Percentiles rank a stretch among this genome's conserved stretches.
Evolutionary conservation across 208 protist genomes (phyloP).

Genomic region (Leishmania lainsoni): DNA sequence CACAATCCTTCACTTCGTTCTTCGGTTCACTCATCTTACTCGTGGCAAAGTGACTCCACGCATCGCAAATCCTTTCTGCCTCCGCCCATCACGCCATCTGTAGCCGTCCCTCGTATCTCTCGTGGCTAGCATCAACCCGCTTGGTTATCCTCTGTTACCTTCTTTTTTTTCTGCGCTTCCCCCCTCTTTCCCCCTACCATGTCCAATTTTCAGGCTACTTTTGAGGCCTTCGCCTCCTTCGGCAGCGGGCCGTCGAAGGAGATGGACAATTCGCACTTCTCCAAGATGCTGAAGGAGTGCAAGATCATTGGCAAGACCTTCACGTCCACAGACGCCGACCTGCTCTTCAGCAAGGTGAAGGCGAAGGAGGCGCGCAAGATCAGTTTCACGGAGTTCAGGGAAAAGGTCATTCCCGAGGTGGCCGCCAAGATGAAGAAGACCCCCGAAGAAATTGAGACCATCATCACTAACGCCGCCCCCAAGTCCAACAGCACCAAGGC

Average conservation of each 20-base stretch:
- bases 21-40: background rate
- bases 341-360: slow-evolving; percentile 93
- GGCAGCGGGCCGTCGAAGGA: slow-evolving; percentile 81
- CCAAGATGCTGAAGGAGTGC: slow-evolving; percentile 92
- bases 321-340: slow-evolving; percentile 87
- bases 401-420: slow-evolving; percentile 81
- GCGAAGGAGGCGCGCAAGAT: slow-evolving; percentile 89
- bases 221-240: slow-evolving; percentile 90
- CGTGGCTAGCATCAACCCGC: background rate
- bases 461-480: slow-evolving; percentile 51
- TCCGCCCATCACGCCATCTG: too few species aligned
- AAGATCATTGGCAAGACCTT: slow-evolving; percentile 92
- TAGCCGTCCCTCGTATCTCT: background rate
- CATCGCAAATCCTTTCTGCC: background rate
- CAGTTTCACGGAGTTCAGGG: slow-evolving; percentile 70
- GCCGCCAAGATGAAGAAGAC: slow-evolving; percentile 88
- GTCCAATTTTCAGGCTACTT: slow-evolving; percentile 55
- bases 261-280: slow-evolving; percentile 92
- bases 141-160: background rate
- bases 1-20: background rate
- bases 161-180: slow-evolving; percentile 1
- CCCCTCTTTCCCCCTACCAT: slow-evolving; percentile 24
- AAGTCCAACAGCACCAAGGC: slow-evolving; percentile 81
- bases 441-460: slow-evolving; percentile 57
- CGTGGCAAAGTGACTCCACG: too few species aligned